These are phyloP conservation scores for Coix lacrymajobi DNA, from an alignment of 176 grass and related monocot species.

Conservation along the genomic window DNA sequence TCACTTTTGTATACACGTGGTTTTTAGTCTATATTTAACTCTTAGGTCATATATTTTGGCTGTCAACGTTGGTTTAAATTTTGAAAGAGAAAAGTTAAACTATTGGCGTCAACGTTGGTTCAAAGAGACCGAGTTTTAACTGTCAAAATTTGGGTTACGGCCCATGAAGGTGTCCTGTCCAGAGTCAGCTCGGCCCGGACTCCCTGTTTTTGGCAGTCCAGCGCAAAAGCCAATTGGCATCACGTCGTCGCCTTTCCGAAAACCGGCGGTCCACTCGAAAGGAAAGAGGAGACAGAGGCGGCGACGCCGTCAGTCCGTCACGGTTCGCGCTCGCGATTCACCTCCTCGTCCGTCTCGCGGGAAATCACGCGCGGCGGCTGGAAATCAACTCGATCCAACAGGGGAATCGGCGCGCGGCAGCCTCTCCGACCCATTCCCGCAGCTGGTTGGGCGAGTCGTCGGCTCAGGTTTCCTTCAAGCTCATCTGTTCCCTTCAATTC, in stretches of 20 bases:
- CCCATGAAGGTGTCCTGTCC: neutral
- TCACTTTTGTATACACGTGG: too few species aligned
- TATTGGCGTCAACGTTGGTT: too few species aligned
- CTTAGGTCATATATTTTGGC: too few species aligned
- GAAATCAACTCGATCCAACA: neutral
- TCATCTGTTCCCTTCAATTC: neutral
- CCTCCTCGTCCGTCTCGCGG: neutral
- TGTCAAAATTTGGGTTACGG: neutral
- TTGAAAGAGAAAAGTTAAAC: too few species aligned
- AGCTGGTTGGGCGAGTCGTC: neutral
- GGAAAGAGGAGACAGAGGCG: neutral
- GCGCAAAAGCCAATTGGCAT: neutral
- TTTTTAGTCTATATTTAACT: too few species aligned
- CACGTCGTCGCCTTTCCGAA: slow-evolving; percentile 15
- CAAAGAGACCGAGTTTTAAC: too few species aligned
- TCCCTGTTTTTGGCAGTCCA: neutral
- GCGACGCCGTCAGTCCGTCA: slow-evolving; percentile 9
- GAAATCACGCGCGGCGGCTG: slow-evolving; percentile 14
- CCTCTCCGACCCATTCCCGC: neutral
- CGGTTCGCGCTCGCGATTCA: neutral
- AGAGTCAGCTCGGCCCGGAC: neutral
- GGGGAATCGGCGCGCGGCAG: neutral
- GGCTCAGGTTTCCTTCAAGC: slow-evolving; percentile 2
- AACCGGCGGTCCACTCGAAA: neutral
- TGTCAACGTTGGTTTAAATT: too few species aligned